Percentiles rank a stretch among this genome's conserved stretches.
phyloP scores from a whole-genome alignment of 106 monocot species.

The Platanthera zijinensis region DNA sequence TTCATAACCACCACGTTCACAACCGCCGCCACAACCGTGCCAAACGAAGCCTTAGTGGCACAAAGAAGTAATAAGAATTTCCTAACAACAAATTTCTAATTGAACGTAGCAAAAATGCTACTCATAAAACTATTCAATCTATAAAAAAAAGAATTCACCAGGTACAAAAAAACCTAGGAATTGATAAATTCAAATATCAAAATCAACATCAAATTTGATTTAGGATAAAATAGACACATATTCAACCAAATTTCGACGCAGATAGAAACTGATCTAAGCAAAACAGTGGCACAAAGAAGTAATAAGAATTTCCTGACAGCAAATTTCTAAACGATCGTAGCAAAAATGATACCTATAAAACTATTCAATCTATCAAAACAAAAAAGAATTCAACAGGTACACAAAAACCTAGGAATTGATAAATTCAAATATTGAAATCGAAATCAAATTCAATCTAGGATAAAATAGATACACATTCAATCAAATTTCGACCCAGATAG shows the following conservation, averaged over 20 bases:
- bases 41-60: no score
- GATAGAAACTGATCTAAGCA: background rate
- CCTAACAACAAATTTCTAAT: background rate
- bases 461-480: background rate
- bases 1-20: no score
- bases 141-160: background rate
- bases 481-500: background rate
- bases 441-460: background rate
- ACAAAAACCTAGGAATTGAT: background rate
- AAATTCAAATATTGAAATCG: background rate
- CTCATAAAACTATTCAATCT: background rate
- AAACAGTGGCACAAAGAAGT: background rate
- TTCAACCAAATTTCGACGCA: background rate
- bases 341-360: background rate
- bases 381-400: background rate
- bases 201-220: background rate
- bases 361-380: background rate
- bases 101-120: background rate
- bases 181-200: background rate
- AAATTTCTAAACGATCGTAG: background rate
- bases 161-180: background rate
- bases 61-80: no score
- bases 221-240: background rate
- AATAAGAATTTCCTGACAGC: no score
- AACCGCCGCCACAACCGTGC: no score